A percentile compares a stretch with the other conserved stretches of the same genome.
These are phyloP conservation scores for Bryoglossum gracile DNA, from an alignment of 495 filamentous ascomycete species.

Conservation along the genomic window DNA sequence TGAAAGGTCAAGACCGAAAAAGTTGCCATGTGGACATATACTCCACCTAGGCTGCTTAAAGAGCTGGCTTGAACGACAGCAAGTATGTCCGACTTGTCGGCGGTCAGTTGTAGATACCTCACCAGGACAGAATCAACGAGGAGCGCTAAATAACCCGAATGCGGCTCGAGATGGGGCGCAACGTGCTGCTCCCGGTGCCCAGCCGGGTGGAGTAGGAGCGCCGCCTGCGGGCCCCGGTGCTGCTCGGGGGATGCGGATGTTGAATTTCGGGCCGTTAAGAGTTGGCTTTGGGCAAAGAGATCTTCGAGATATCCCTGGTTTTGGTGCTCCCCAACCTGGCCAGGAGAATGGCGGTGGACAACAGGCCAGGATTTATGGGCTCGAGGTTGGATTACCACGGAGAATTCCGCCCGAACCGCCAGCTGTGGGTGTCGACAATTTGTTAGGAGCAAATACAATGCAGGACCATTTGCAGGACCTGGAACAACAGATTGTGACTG, in stretches of 20 bases:
- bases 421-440: constrained; percentile 22
- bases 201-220: constrained; percentile 22
- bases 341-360: constrained; percentile 10
- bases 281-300: constrained; percentile 46
- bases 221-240: constrained; percentile 20
- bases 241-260: constrained; percentile 40
- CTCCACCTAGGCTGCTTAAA: constrained; percentile 89
- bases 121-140: constrained; percentile 23
- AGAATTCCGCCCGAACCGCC: constrained; percentile 15
- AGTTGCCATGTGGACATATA: constrained; percentile 92
- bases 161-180: constrained; percentile 26
- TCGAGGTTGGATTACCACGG: constrained; percentile 25
- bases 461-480: constrained; percentile 53
- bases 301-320: constrained; percentile 20
- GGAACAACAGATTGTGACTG: constrained; percentile 58
- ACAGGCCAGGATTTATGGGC: constrained; percentile 15
- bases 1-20: constrained; percentile 84
- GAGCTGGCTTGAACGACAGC: constrained; percentile 97
- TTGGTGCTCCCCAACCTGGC: constrained; percentile 21
- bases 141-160: constrained; percentile 26
- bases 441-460: constrained; percentile 27
- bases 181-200: constrained; percentile 15
- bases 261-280: constrained; percentile 54
- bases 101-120: constrained; percentile 58
- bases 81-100: constrained; percentile 93